Evolutionary conservation across 768 basidiomycete genomes (phyloP).

Genomic region (Coprinopsis strossmayeri): DNA sequence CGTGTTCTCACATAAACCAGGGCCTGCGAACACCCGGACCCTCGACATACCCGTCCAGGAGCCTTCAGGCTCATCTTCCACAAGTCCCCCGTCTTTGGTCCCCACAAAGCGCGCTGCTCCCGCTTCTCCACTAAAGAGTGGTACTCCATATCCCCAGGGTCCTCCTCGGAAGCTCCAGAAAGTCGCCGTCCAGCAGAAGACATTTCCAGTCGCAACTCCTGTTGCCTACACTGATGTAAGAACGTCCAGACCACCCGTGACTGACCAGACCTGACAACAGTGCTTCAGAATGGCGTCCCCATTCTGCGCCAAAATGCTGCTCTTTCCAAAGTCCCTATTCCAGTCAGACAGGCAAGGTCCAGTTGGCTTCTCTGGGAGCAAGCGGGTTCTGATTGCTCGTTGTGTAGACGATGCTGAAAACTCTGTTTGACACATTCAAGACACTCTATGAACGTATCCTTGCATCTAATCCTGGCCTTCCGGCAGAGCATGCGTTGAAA

Average conservation of each 20-base stretch:
- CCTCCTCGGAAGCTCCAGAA: conserved; percentile 64
- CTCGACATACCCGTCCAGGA: conserved; percentile 33
- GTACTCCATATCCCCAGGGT: conserved; percentile 24
- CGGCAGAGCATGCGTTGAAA: conserved; percentile 70
- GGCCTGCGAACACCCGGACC: conserved; percentile 24
- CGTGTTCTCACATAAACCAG: conserved; percentile 54
- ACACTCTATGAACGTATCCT: conserved; percentile 58
- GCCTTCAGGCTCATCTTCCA: conserved; percentile 13
- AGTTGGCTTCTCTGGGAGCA: not conserved
- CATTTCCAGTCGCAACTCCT: conserved; percentile 34
- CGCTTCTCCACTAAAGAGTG: conserved; percentile 22
- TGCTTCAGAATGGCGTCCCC: conserved; percentile 50
- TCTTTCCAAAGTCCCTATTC: conserved; percentile 63
- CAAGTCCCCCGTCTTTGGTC: conserved; percentile 21
- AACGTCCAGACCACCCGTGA: conserved; percentile 2
- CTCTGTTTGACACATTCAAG: conserved; percentile 64
- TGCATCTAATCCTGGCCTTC: conserved; percentile 49
- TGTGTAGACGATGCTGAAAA: conserved; percentile 64
- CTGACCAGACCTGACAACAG: conserved; percentile 4
- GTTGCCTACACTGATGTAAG: conserved; percentile 29
- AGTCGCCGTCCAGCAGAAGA: conserved; percentile 34
- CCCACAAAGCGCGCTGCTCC: conserved; percentile 49
- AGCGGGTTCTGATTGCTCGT: conserved; percentile 11
- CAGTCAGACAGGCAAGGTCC: conserved; percentile 64
- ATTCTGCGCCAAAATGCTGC: conserved; percentile 60